These are phyloP conservation scores for Lathyrus tuberosus DNA, from an alignment of 306 rosid species.

Conservation along the genomic window DNA sequence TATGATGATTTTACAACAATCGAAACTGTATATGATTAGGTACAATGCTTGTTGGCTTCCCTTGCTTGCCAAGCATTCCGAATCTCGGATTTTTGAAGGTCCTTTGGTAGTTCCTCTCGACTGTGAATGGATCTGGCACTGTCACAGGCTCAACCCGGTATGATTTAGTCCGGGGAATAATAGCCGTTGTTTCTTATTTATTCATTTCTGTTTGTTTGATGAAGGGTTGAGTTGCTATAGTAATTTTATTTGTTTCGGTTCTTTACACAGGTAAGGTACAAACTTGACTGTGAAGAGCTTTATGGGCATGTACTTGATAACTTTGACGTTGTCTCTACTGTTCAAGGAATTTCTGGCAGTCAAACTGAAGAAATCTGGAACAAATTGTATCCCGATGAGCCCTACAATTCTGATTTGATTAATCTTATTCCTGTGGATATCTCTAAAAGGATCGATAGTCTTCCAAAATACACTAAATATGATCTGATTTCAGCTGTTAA, in stretches of 20 bases:
- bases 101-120: slow-evolving; percentile 93
- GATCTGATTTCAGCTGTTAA: slow-evolving; percentile 81
- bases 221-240: slow-evolving; percentile 36
- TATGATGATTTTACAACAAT: slow-evolving; percentile 24
- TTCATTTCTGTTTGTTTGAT: slow-evolving; percentile 25
- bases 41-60: slow-evolving; percentile 98
- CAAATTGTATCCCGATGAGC: slow-evolving; percentile 70
- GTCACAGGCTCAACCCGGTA: slow-evolving; percentile 98
- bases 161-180: slow-evolving; percentile 36
- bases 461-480: slow-evolving; percentile 72
- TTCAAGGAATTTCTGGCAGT: slow-evolving; percentile 54
- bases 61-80: slow-evolving; percentile 76
- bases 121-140: slow-evolving; percentile 99
- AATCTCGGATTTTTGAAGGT: slow-evolving; percentile 55
- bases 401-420: slow-evolving; percentile 58
- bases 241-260: slow-evolving; percentile 21
- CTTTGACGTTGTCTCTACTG: slow-evolving; percentile 70
- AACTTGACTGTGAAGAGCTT: slow-evolving; percentile 76
- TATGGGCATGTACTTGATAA: slow-evolving; percentile 81
- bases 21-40: slow-evolving; percentile 50
- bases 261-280: slow-evolving; percentile 65
- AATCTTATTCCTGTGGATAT: slow-evolving; percentile 45
- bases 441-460: slow-evolving; percentile 44
- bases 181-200: slow-evolving; percentile 17
- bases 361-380: slow-evolving; percentile 81